Percentiles rank a stretch among this genome's conserved stretches.
Conservation (phyloP, 116 monocot genomes). For the Dioscorea cayenensis region DNA sequence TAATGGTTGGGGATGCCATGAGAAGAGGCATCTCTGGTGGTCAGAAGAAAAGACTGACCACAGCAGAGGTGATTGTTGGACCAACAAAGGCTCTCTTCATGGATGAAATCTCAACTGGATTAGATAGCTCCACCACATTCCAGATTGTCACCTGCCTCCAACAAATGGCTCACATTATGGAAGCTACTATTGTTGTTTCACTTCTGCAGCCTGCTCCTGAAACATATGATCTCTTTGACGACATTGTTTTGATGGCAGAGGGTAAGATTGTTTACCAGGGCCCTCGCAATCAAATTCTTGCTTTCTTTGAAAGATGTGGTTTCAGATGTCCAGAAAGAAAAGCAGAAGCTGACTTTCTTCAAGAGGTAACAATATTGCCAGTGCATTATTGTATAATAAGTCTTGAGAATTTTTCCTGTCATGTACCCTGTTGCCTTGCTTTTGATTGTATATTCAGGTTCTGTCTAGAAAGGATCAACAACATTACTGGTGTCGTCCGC, state of each 20-base stretch:
- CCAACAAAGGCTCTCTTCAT: slow-evolving; percentile 69
- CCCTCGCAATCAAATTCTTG: slow-evolving; percentile 24
- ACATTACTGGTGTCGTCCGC: slow-evolving; percentile 45
- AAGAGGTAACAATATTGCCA: slow-evolving; percentile 36
- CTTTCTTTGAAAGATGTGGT: slow-evolving; percentile 56
- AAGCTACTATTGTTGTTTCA: slow-evolving; percentile 58
- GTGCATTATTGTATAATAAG: neutral
- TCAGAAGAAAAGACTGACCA: slow-evolving; percentile 82
- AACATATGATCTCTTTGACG: slow-evolving; percentile 71
- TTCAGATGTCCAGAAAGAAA: slow-evolving; percentile 70
- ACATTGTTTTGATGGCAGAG: slow-evolving; percentile 61
- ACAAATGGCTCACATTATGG: slow-evolving; percentile 53
- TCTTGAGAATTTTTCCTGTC: neutral
- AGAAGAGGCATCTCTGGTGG: slow-evolving; percentile 93
- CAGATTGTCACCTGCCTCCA: slow-evolving; percentile 67
- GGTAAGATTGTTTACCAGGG: slow-evolving; percentile 66
- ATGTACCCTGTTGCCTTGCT: too few species aligned
- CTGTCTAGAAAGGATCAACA: slow-evolving; percentile 65
- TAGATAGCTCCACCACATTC: slow-evolving; percentile 72
- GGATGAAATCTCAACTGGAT: slow-evolving; percentile 85
- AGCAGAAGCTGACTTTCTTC: slow-evolving; percentile 62
- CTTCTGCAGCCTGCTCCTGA: slow-evolving; percentile 77
- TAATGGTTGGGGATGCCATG: slow-evolving; percentile 72
- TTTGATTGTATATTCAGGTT: slow-evolving; percentile 27
- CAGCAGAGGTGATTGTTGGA: slow-evolving; percentile 84